Evolutionary conservation across 2,329 filamentous ascomycete genomes (phyloP).

Genomic region (Aspergillus sp.): DNA sequence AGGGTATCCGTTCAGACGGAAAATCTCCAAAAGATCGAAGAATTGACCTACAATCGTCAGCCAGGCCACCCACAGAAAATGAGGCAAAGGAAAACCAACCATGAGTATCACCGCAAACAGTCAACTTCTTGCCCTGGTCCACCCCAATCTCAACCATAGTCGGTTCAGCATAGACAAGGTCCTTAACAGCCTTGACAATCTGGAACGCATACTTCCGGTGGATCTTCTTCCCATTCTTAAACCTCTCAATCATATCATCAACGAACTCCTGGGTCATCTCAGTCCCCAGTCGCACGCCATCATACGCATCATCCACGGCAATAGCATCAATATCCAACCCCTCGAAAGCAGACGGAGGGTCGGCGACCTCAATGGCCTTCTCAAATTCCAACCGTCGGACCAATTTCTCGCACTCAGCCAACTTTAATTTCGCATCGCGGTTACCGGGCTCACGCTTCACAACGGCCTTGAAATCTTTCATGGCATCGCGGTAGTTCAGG

Average conservation of each 20-base stretch:
- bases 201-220: conserved; percentile 97
- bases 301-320: conserved; percentile 77
- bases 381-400: conserved; percentile 91
- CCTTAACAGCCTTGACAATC: conserved; percentile 85
- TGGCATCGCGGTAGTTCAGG: conserved; percentile 79
- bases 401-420: conserved; percentile 91
- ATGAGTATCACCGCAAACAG: conserved; percentile 96
- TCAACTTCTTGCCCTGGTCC: conserved; percentile 73
- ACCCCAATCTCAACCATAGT: conserved; percentile 96
- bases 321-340: conserved; percentile 87
- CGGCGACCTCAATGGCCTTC: conserved; percentile 88
- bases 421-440: conserved; percentile 85
- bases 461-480: conserved; percentile 89
- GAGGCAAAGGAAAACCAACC: conserved; percentile 49
- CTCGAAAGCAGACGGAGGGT: conserved; percentile 88
- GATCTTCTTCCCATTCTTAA: conserved; percentile 94
- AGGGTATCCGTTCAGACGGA: conserved; percentile 84
- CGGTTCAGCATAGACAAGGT: conserved; percentile 85
- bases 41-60: conserved; percentile 69
- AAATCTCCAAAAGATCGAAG: conserved; percentile 95
- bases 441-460: conserved; percentile 83
- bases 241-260: conserved; percentile 93
- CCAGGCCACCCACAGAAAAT: not conserved
- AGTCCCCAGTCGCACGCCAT: conserved; percentile 72
- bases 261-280: conserved; percentile 97